These are phyloP conservation scores for Ramichloridium luteum DNA, from an alignment of 2,329 filamentous ascomycete genomes.

Conservation along the genomic window DNA sequence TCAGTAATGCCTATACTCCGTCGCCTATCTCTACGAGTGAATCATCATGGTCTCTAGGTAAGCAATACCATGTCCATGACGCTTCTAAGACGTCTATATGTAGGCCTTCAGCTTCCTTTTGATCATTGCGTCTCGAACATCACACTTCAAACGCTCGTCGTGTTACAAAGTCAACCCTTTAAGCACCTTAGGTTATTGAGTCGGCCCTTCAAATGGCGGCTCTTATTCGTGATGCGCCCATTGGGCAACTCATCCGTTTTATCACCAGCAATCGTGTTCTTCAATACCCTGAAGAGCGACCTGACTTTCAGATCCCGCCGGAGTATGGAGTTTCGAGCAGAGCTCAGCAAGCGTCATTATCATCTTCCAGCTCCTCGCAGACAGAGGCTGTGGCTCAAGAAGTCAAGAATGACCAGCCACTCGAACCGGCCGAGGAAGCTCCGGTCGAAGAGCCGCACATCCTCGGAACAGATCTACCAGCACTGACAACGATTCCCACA, in stretches of 20 bases:
- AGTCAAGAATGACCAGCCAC: constrained; percentile 17
- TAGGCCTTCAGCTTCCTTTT: no score
- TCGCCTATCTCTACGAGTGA: no score
- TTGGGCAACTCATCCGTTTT: constrained; percentile 48
- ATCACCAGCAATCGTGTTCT: constrained; percentile 41
- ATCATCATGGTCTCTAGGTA: no score
- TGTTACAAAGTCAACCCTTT: no score
- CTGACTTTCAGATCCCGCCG: constrained; percentile 41
- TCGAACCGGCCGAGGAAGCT: constrained; percentile 12
- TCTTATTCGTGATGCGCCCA: constrained; percentile 44
- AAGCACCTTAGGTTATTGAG: no score
- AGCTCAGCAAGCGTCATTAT: not conserved
- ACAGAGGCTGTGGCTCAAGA: constrained; percentile 19
- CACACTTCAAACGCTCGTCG: no score
- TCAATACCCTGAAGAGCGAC: constrained; percentile 47
- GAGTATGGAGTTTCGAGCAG: constrained; percentile 1
- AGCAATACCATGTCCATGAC: no score
- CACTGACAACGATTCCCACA: constrained; percentile 10
- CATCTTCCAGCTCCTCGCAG: not conserved
- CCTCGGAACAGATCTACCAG: constrained; percentile 3
- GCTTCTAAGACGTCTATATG: no score
- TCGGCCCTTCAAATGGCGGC: no score
- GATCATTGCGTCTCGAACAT: no score
- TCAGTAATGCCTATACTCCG: no score
- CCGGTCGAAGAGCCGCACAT: constrained; percentile 2